A percentile compares a stretch with the other conserved stretches of the same genome.
phyloP scores from a whole-genome alignment of 257 asterid genomes.

The Plantago major region DNA sequence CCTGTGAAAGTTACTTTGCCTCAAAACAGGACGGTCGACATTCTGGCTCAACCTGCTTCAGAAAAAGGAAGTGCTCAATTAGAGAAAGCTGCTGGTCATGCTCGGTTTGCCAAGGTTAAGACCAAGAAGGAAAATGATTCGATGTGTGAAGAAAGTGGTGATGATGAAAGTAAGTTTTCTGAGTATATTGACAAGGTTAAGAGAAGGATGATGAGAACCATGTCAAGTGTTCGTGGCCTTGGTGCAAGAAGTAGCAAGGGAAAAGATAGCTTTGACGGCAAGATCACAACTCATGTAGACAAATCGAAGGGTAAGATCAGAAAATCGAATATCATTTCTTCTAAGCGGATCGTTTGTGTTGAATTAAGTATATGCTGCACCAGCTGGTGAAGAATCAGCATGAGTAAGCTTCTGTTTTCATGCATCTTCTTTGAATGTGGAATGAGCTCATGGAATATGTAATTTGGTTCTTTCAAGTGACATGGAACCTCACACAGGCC shows the following conservation, averaged over 20 bases:
- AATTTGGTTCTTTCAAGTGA: too few relatives aligned
- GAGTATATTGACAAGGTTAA: constrained; percentile 28
- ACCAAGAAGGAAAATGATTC: constrained; percentile 16
- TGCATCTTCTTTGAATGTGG: too few relatives aligned
- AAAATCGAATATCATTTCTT: constrained; percentile 22
- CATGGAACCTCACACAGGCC: not conserved
- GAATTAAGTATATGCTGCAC: not conserved
- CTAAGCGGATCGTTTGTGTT: not conserved
- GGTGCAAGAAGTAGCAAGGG: constrained; percentile 20
- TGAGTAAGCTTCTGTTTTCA: too few relatives aligned
- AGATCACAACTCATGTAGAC: constrained; percentile 30
- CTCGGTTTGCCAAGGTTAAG: not conserved
- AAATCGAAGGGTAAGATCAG: constrained; percentile 42
- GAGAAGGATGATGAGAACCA: constrained; percentile 24
- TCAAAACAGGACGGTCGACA: not conserved
- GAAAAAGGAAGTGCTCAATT: not conserved
- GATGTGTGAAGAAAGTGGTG: not conserved
- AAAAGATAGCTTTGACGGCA: constrained; percentile 57
- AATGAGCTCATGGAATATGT: too few relatives aligned
- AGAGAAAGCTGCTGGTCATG: not conserved
- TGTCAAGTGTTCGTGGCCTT: constrained; percentile 28
- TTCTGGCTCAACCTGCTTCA: not conserved
- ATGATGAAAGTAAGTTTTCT: constrained; percentile 27
- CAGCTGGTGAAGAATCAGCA: too few relatives aligned
- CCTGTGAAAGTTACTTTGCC: not conserved